Conservation (phyloP, 2,329 filamentous ascomycete genomes). For the Colletotrichum sp. region DNA sequence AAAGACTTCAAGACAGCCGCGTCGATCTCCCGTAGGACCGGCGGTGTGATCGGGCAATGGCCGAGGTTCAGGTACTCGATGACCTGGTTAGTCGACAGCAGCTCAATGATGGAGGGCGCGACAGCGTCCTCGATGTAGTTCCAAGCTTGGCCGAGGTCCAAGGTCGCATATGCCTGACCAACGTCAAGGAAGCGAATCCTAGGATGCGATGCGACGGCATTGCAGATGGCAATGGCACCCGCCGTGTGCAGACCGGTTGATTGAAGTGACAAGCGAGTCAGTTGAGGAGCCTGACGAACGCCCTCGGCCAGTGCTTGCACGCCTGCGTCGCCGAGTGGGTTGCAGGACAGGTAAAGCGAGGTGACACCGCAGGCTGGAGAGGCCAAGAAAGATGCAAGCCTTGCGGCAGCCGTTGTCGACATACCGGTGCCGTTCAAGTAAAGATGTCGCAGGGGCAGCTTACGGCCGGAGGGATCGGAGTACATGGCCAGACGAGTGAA, state of each 20-base stretch:
- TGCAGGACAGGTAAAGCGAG: constrained; percentile 42
- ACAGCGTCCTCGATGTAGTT: constrained; percentile 49
- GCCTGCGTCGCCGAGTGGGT: constrained; percentile 40
- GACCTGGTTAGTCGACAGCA: constrained; percentile 35
- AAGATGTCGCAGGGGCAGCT: constrained; percentile 37
- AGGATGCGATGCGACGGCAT: constrained; percentile 37
- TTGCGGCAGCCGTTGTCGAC: constrained; percentile 30
- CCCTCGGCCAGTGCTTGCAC: constrained; percentile 32
- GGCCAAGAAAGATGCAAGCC: constrained; percentile 36
- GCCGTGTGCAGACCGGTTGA: constrained; percentile 47
- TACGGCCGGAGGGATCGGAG: constrained; percentile 27
- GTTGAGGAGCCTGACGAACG: constrained; percentile 34
- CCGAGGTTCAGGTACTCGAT: constrained; percentile 49
- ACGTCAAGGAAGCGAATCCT: constrained; percentile 44
- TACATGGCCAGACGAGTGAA: constrained; percentile 42
- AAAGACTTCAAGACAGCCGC: constrained; percentile 33
- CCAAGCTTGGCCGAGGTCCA: constrained; percentile 49
- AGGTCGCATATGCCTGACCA: constrained; percentile 51
- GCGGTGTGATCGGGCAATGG: constrained; percentile 37
- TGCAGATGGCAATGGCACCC: constrained; percentile 42
- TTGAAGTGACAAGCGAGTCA: constrained; percentile 43
- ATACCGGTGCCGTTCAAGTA: constrained; percentile 43
- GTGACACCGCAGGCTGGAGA: constrained; percentile 37
- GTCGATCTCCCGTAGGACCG: constrained; percentile 30
- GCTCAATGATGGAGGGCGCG: constrained; percentile 33